A percentile compares a stretch with the other conserved stretches of the same genome.
Evolutionary conservation across 257 asterid genomes (phyloP).

Genomic region (Lycium barbarum): DNA sequence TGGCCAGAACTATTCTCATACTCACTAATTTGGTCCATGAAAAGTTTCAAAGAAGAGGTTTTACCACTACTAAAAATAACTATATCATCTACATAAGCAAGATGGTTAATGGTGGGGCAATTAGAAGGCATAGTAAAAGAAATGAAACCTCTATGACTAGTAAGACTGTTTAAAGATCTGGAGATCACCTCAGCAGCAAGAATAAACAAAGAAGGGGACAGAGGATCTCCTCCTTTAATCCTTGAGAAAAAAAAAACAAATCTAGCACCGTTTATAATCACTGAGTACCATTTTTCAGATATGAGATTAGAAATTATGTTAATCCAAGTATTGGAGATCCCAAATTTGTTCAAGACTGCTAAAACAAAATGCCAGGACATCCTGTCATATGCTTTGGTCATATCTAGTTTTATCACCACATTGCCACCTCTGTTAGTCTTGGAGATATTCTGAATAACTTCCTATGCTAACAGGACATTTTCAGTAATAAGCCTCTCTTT

Average conservation of each 20-base stretch:
- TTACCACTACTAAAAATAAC: background rate
- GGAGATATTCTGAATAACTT: no score
- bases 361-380: no score
- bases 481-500: no score
- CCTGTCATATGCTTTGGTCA: no score
- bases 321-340: no score
- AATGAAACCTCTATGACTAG: background rate
- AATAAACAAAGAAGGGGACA: background rate
- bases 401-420: no score
- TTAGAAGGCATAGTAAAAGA: background rate
- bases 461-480: no score
- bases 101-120: background rate
- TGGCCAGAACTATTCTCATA: background rate
- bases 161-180: background rate
- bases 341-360: no score
- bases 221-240: background rate
- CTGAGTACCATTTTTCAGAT: background rate
- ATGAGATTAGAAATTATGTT: background rate
- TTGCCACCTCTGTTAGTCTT: no score
- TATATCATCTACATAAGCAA: background rate
- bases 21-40: background rate
- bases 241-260: background rate
- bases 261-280: background rate
- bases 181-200: background rate
- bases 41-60: background rate